Evolutionary conservation across 2,329 filamentous ascomycete genomes (phyloP), one percentile per base, ranked within the genome.

Genomic region (Sclerotinia borealis): DNA sequence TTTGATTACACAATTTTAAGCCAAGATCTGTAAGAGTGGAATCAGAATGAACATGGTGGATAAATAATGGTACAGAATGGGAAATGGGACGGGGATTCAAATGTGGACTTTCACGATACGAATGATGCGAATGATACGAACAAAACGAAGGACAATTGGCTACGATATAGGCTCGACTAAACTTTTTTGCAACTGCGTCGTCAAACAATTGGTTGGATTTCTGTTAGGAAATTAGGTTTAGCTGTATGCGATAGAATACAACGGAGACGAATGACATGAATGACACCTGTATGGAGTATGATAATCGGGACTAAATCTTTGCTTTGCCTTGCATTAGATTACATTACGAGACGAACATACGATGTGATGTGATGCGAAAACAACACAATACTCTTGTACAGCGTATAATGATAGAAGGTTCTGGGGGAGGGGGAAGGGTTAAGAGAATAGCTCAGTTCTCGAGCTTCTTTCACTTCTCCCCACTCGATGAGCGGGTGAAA

Each of bases 1-100:
- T 25, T 47, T 61, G 7, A 71, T 81, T 45, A 78, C 76, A 9
- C 68, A 72, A 47, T 66, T 64, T 41, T 72, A 29, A 41, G 27
- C 10, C 11, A 31, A 22, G 27, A 17, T 22, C 2, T n/a, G 25
- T 9, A 25, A 1, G n/a, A 31, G 17, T 61, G 25, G 5, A 9
- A 36, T 43, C 19, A 8, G 1, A 31, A 8, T 34, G n/a, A 17
- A 34, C 9, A 31, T 22, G 25, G 19, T 29, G 45, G 58, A 31
- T n/a, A n/a, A 61, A 19, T 25, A 19, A 52, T 29, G 6, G n/a
- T 7, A 41, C 6, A 36, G 13, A 31, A 52, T 25, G 15, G 27
- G 27, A 22, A 11, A 34, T 19, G 25, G 31, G 27, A 25, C n/a
- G 22, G n/a, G 52, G 25, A 31, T 43, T 22, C 22, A 22, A 19